Evolutionary conservation across 2,329 filamentous ascomycete species (phyloP).

Genomic region (Monilinia laxa): DNA sequence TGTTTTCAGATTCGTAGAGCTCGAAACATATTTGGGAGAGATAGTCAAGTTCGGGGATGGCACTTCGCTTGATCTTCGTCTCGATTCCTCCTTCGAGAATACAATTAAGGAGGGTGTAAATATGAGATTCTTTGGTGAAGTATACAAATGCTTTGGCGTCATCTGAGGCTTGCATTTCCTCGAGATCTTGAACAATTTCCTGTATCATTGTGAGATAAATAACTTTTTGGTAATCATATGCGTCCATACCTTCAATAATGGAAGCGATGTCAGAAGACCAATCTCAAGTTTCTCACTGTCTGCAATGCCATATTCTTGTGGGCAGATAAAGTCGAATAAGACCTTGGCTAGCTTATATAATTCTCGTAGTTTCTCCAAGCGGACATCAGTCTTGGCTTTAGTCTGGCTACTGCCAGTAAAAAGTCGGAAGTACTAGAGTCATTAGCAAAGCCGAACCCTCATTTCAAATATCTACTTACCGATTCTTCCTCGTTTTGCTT

Average conservation of each 20-base stretch:
- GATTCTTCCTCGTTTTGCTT: constrained; percentile 49
- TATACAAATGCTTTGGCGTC: constrained; percentile 97
- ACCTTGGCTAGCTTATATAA: constrained; percentile 93
- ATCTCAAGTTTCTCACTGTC: constrained; percentile 98
- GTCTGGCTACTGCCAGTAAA: constrained; percentile 74
- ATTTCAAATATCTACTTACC: background rate
- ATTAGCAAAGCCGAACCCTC: background rate
- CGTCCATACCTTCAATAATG: constrained; percentile 62
- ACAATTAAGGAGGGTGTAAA: constrained; percentile 96
- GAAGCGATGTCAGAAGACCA: constrained; percentile 87
- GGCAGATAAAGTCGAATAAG: constrained; percentile 96
- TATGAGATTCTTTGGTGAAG: constrained; percentile 98
- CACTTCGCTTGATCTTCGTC: constrained; percentile 92
- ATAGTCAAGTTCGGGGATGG: constrained; percentile 96
- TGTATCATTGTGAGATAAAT: constrained; percentile 42
- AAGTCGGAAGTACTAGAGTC: constrained; percentile 74
- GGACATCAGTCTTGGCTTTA: constrained; percentile 77
- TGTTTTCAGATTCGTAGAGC: constrained; percentile 89
- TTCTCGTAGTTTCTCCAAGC: constrained; percentile 85
- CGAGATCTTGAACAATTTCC: constrained; percentile 94
- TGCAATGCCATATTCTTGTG: constrained; percentile 96
- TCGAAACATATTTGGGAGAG: constrained; percentile 98
- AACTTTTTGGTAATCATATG: background rate
- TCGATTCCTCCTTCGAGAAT: constrained; percentile 96
- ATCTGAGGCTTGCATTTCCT: constrained; percentile 93